Evolutionary conservation across 148 eudicot species (phyloP).

Genomic region (Arbutus unedo): DNA sequence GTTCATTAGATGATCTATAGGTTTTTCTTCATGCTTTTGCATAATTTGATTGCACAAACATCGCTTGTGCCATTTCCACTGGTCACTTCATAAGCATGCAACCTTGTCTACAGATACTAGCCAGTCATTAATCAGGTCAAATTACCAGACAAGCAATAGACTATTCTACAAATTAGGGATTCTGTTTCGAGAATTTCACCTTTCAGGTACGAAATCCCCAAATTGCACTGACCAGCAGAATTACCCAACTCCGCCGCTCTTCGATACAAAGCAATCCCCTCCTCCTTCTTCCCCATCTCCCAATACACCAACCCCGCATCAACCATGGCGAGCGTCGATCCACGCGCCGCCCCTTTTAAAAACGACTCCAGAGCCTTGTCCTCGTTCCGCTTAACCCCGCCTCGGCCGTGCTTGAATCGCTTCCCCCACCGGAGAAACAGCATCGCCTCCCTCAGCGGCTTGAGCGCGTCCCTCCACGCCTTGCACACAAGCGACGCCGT

Average conservation of each 20-base stretch:
- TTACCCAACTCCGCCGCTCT: conserved; percentile 79
- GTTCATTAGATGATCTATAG: not conserved
- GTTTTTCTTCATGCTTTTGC: not conserved
- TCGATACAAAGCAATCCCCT: conserved; percentile 52
- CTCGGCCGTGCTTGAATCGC: conserved; percentile 82
- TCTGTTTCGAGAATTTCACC: conserved; percentile 31
- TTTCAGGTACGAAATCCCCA: conserved; percentile 78
- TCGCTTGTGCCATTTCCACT: not conserved
- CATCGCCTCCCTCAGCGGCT: conserved; percentile 79
- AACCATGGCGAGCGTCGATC: conserved; percentile 87
- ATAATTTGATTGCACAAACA: not conserved
- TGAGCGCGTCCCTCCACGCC: conserved; percentile 71
- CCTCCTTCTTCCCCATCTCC: conserved; percentile 75
- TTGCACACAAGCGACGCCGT: conserved; percentile 64
- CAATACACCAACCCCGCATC: conserved; percentile 86
- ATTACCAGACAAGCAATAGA: not conserved
- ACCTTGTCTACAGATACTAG: not conserved
- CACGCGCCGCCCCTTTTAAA: conserved; percentile 73
- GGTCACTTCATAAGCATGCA: not conserved
- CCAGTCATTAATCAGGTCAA: not conserved
- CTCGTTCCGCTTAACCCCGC: conserved; percentile 47
- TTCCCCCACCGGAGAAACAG: conserved; percentile 62
- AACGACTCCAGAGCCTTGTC: conserved; percentile 76
- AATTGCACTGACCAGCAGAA: conserved; percentile 76
- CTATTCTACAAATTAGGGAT: not conserved